These are phyloP conservation scores for Cytospora paraplurivora DNA, from an alignment of 2,329 filamentous ascomycete species.

Conservation along the genomic window DNA sequence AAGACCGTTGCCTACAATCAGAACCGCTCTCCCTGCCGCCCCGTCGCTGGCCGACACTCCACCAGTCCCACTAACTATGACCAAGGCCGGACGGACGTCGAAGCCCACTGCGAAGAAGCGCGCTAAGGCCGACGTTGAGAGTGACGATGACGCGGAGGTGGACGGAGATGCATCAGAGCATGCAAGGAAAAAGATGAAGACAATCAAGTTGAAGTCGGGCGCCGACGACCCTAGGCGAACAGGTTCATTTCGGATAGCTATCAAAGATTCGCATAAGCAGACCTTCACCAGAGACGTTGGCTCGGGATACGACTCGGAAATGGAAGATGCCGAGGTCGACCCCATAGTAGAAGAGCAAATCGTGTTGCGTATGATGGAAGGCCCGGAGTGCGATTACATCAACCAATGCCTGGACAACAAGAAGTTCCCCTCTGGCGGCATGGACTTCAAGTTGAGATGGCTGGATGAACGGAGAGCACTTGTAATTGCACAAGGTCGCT, in stretches of 20 bases:
- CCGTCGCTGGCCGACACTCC: constrained; percentile 36
- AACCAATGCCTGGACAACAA: constrained; percentile 24
- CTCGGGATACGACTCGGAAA: constrained; percentile 95
- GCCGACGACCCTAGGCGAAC: constrained; percentile 8
- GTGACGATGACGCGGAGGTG: constrained; percentile 43
- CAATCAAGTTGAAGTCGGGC: constrained; percentile 38
- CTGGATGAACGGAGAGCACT: constrained; percentile 76
- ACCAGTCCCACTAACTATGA: constrained; percentile 43
- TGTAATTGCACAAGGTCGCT: constrained; percentile 67
- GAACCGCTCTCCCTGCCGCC: constrained; percentile 37
- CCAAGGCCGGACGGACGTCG: constrained; percentile 60
- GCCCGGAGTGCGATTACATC: constrained; percentile 84
- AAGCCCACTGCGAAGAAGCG: constrained; percentile 67
- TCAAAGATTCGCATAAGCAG: constrained; percentile 50
- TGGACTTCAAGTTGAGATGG: constrained; percentile 80
- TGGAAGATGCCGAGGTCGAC: constrained; percentile 84
- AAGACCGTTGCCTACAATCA: constrained; percentile 28
- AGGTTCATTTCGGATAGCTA: constrained; percentile 17
- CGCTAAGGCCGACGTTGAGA: constrained; percentile 56
- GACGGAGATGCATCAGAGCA: constrained; percentile 44
- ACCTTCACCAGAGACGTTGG: constrained; percentile 64
- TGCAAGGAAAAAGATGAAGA: constrained; percentile 35
- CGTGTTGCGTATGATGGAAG: constrained; percentile 83
- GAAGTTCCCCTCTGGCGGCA: constrained; percentile 53
- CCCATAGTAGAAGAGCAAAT: constrained; percentile 89